These are phyloP conservation scores for Clitocybe nebularis DNA, from an alignment of 1,284 basidiomycete species.

Conservation along the genomic window DNA sequence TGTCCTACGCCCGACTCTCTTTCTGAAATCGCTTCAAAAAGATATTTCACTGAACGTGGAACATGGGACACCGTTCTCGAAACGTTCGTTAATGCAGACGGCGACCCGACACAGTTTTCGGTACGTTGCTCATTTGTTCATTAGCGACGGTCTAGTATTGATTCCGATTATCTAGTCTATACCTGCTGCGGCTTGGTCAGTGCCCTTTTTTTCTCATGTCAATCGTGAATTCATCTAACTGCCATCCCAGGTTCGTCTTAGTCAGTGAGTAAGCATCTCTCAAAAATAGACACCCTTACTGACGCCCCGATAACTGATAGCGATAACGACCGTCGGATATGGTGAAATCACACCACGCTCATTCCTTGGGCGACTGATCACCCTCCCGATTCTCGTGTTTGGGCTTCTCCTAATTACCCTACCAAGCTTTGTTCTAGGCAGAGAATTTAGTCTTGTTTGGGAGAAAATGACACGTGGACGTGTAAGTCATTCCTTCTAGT, in stretches of 20 bases:
- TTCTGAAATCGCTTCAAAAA: slow-evolving; percentile 30
- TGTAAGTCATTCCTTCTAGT: slow-evolving; percentile 22
- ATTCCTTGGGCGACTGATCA: slow-evolving; percentile 77
- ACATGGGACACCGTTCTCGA: slow-evolving; percentile 78
- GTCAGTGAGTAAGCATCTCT: slow-evolving; percentile 28
- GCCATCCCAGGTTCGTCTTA: slow-evolving; percentile 54
- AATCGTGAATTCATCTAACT: slow-evolving; percentile 37
- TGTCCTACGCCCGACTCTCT: neutral
- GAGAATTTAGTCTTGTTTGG: slow-evolving; percentile 87
- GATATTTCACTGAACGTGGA: slow-evolving; percentile 84
- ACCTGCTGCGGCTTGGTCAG: slow-evolving; percentile 47
- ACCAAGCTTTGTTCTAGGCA: slow-evolving; percentile 83
- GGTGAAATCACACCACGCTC: slow-evolving; percentile 85
- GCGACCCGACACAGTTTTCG: slow-evolving; percentile 72
- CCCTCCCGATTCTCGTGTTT: slow-evolving; percentile 80
- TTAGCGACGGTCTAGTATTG: neutral
- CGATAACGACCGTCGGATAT: slow-evolving; percentile 83
- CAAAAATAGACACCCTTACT: slow-evolving; percentile 2
- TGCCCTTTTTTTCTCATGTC: neutral
- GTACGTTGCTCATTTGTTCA: slow-evolving; percentile 25
- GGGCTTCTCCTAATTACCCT: slow-evolving; percentile 84
- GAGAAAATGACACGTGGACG: slow-evolving; percentile 65
- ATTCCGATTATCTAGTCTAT: slow-evolving; percentile 53
- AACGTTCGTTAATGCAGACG: slow-evolving; percentile 79
- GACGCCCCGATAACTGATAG: slow-evolving; percentile 35